phyloP scores from a whole-genome alignment of 2,329 filamentous ascomycete genomes.

The Boeremia lycopersici region DNA sequence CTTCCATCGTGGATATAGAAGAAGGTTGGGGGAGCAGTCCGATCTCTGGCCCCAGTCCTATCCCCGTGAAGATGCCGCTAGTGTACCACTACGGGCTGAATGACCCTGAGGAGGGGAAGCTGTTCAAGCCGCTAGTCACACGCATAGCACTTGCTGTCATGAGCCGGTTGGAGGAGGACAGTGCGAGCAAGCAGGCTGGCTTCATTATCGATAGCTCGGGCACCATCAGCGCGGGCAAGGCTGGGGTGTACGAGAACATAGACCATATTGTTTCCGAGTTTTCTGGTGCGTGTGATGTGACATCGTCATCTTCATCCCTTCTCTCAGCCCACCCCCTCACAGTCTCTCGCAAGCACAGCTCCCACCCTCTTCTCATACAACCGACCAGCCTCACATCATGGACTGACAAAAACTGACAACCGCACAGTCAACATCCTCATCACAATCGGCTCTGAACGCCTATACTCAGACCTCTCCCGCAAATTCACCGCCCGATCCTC shows the following conservation, averaged over 20 bases:
- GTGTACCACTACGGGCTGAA: slow-evolving; percentile 86
- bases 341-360: neutral
- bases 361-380: neutral
- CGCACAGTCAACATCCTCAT: slow-evolving; percentile 75
- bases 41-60: slow-evolving; percentile 84
- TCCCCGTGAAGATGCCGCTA: slow-evolving; percentile 89
- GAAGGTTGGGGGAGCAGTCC: slow-evolving; percentile 89
- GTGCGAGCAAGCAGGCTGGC: slow-evolving; percentile 72
- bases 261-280: slow-evolving; percentile 77
- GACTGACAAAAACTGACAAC: slow-evolving; percentile 31
- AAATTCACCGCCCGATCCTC: slow-evolving; percentile 64
- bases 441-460: slow-evolving; percentile 77
- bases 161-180: slow-evolving; percentile 77
- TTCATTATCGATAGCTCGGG: slow-evolving; percentile 86
- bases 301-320: neutral
- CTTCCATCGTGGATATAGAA: slow-evolving; percentile 84
- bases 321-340: neutral
- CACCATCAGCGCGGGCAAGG: slow-evolving; percentile 67
- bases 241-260: slow-evolving; percentile 74
- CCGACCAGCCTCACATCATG: neutral
- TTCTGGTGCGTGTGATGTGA: slow-evolving; percentile 57
- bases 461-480: slow-evolving; percentile 75
- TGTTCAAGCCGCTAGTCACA: slow-evolving; percentile 77
- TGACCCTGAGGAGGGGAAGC: slow-evolving; percentile 68
- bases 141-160: slow-evolving; percentile 79